Base-by-base conservation (phyloP, 1,139 yeast genomes). In the Pichia sp. region DNA sequence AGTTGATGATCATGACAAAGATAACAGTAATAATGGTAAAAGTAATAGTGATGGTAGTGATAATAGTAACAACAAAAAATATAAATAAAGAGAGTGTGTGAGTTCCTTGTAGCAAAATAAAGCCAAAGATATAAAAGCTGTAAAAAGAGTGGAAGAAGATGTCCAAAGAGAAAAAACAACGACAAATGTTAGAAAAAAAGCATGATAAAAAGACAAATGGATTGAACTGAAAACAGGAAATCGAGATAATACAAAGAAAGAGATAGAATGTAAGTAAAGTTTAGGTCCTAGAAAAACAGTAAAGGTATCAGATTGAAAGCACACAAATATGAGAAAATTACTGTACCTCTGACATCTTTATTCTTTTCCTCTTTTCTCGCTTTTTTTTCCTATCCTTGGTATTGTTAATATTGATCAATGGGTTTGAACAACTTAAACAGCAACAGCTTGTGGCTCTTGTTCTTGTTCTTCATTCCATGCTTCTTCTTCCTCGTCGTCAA, bases 401-500 rank as follows among this genome's bases (percentile, higher is more conserved):
- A 38, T 38, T 38, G 41, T 38, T 38, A 17, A 38, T 4, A 38
- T 38, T n/a, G 16, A 38, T 38, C 16, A 38, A 38, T 38, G 14
- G 17, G 14, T 38, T 38, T 14, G 9, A 38, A 14, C 20, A 38
- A 43, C 38, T 63, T 58, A 67, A 57, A 66, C 68, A 51, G 63
- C 60, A 52, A 61, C 64, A 45, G 60, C 48, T 44, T 57, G 50
- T 31, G 52, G 59, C 50, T 61, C 60, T 51, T 64, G 65, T 49
- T 60, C 64, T 47, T 61, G 60, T 53, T 64, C 65, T 49, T 61
- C 64, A 61, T 63, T 54, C 59, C 59, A 56, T 40, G 42, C 61
- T 54, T 63, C 64, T 56, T 64, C 61, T 54, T 63, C 64, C 54
- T 64, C 74, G 70, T 80, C 84, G 60, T 83, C 76, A 60, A 79